Base-by-base conservation (phyloP, 345 rosid species). In the Pistacia atlantica region DNA sequence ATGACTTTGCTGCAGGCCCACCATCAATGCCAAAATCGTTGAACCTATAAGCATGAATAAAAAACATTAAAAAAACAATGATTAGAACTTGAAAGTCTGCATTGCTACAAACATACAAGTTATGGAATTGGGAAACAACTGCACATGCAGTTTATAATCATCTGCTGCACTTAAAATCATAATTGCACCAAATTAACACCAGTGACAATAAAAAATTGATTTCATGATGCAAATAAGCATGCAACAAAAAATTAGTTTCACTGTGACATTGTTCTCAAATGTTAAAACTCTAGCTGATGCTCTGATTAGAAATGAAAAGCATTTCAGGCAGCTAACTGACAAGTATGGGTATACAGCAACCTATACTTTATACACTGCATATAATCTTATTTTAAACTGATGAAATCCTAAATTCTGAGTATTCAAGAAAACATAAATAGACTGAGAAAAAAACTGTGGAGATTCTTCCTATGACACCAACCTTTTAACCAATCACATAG, bases 11-110 rank as follows among this genome's bases (percentile, higher is more conserved):
- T 14, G 92, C 81, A 45, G 86, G 83, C 10, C 97, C 97, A 1
- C 94, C 97, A 75, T 90, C 80, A 59, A 72, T 55, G 3, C 91
- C 94, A 79, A 85, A 92, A 54, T 85, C 93, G 74, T 81, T 92
- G 84, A 86, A 90, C 82, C 97, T 92, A 61, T 42, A 69, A 60
- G 9, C 54, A 17, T 52, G 64, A 78, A 66, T n/a, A 73, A 28
- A 80, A 46, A 42, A 25, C 8, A 80, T 42, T 28, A 35, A 17
- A 46, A 62, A 64, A 6, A 0, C 42, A 69, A 69, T n/a, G 17
- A 42, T 35, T 11, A 48, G 6, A 45, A 74, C 65, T 64, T 14
- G 12, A 20, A 8, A 45, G 5, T 20, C 25, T 45, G 28, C 9
- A 11, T 10, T 11, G 3, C 54, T 38, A 42, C 28, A 46, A 12